These are phyloP conservation scores for Fusarium papillatum DNA, from an alignment of 2,329 filamentous ascomycete genomes.

Conservation along the genomic window DNA sequence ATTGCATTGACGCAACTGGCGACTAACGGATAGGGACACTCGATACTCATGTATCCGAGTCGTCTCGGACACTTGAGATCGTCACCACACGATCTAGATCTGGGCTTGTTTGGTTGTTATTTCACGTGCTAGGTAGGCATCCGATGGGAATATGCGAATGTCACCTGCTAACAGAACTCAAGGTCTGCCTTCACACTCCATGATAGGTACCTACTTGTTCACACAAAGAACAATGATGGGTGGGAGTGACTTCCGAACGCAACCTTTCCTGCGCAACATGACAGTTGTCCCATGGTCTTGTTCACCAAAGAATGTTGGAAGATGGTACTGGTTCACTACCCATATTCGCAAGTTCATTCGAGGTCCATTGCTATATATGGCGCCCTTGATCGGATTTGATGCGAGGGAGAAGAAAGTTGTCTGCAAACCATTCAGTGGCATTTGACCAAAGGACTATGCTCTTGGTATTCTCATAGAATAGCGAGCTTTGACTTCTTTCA, in stretches of 20 bases:
- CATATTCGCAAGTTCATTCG: not conserved
- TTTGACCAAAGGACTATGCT: not conserved
- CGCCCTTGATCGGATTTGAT: not conserved
- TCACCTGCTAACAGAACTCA: conserved; percentile 17
- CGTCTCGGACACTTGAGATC: conserved; percentile 6
- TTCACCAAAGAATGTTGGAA: conserved; percentile 2
- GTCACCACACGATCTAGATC: conserved; percentile 5
- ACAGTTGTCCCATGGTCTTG: conserved; percentile 15
- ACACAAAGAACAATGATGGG: conserved; percentile 8
- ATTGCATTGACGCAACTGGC: conserved; percentile 26
- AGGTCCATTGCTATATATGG: conserved; percentile 21
- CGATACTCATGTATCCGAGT: conserved; percentile 3
- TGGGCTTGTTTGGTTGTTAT: not conserved
- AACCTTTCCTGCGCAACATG: not conserved
- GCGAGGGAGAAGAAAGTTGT: not conserved
- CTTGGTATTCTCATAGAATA: conserved; percentile 10
- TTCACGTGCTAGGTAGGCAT: conserved; percentile 14
- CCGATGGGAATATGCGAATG: not conserved
- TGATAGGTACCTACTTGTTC: conserved; percentile 8
- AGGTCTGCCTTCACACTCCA: not conserved
- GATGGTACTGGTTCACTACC: not conserved
- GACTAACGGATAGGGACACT: conserved; percentile 19
- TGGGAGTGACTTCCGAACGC: not conserved
- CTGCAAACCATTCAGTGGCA: not conserved
- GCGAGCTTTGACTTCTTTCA: conserved; percentile 3